Percentiles rank a stretch among this genome's conserved stretches.
Evolutionary conservation across 2,329 filamentous ascomycete species (phyloP).

Genomic region (Microsporum canis): DNA sequence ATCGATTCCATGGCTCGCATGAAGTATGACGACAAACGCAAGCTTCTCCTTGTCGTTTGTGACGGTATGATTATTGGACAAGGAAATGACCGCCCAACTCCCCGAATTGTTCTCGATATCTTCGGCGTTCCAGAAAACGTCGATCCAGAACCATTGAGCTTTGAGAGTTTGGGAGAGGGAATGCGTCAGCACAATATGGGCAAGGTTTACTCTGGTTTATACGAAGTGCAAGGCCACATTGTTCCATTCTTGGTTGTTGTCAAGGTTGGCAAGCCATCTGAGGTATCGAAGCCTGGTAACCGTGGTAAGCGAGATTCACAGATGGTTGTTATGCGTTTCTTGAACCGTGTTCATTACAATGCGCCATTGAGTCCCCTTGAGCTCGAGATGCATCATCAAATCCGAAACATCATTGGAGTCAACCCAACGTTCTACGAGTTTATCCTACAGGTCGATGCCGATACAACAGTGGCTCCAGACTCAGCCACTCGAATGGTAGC

Average conservation of each 20-base stretch:
- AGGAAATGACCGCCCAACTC: constrained; percentile 91
- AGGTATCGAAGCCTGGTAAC: constrained; percentile 70
- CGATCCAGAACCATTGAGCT: constrained; percentile 90
- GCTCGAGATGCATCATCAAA: constrained; percentile 96
- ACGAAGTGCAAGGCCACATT: constrained; percentile 95
- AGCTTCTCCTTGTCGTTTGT: constrained; percentile 82
- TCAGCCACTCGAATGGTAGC: constrained; percentile 86
- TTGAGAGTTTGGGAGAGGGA: constrained; percentile 90
- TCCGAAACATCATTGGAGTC: constrained; percentile 95
- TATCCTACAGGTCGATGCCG: constrained; percentile 90
- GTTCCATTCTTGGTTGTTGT: constrained; percentile 95
- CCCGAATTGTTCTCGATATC: constrained; percentile 92
- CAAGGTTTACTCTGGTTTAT: constrained; percentile 94
- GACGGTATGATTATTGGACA: constrained; percentile 99
- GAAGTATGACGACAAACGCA: constrained; percentile 97
- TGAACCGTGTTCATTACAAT: constrained; percentile 98
- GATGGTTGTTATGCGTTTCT: constrained; percentile 96
- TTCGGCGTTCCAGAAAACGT: constrained; percentile 86
- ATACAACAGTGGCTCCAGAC: constrained; percentile 84
- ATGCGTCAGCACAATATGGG: constrained; percentile 99
- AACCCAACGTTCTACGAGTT: constrained; percentile 98
- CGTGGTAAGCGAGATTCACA: constrained; percentile 99
- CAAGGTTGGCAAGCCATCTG: constrained; percentile 82
- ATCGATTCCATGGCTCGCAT: constrained; percentile 93
- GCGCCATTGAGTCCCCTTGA: constrained; percentile 91